A percentile compares a stretch with the other conserved stretches of the same genome.
Conservation (phyloP, 768 basidiomycete species). For the Boletales sp. region DNA sequence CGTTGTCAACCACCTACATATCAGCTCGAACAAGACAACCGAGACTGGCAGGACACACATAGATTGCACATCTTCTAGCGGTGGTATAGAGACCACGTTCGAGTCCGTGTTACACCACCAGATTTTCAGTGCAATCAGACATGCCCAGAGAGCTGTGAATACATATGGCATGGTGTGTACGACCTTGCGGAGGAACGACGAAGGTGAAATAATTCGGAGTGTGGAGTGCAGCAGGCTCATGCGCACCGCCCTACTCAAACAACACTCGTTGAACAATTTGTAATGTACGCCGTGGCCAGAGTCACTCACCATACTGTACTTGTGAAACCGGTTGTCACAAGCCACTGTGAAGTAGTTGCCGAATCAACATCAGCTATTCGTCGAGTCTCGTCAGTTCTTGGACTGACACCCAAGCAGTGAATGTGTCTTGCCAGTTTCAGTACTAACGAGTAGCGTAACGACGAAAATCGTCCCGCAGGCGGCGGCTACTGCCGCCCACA, state of each 20-base stretch:
- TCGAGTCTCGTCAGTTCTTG: background rate
- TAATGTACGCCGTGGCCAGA: background rate
- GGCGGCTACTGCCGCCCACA: background rate
- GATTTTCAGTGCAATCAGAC: background rate
- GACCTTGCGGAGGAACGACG: background rate
- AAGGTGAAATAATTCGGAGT: background rate
- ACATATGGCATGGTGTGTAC: background rate
- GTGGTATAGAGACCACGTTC: too few relatives aligned
- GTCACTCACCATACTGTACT: background rate
- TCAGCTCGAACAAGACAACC: background rate
- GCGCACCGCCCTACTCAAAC: slow-evolving; percentile 1
- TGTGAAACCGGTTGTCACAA: background rate
- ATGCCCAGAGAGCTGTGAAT: background rate
- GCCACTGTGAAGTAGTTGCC: background rate
- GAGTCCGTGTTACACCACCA: background rate
- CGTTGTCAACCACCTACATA: background rate
- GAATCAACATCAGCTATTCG: background rate
- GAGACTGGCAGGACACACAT: background rate
- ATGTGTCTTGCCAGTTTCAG: background rate
- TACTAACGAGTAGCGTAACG: background rate
- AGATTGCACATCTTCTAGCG: background rate
- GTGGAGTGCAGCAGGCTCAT: slow-evolving; percentile 3
- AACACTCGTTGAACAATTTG: background rate
- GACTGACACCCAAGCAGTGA: background rate
- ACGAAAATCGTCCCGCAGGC: background rate